These are phyloP conservation scores for Carallia brachiata DNA, from an alignment of 345 rosid species.

Conservation along the genomic window DNA sequence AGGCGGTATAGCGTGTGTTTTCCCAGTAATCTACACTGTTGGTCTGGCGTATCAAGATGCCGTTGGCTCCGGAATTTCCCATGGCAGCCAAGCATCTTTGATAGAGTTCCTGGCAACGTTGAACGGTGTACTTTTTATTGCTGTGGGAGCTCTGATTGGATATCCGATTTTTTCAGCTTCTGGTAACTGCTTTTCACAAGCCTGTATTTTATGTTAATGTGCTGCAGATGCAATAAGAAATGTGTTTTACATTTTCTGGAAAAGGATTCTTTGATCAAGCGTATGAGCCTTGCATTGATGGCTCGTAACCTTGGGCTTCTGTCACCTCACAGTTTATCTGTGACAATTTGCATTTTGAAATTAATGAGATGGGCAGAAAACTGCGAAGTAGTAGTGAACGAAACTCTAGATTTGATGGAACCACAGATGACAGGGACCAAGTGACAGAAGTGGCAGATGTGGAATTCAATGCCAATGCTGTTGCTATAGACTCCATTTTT, in stretches of 20 bases:
- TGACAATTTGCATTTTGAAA: too few species aligned
- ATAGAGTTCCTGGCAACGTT: constrained; percentile 46
- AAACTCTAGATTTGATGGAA: too few species aligned
- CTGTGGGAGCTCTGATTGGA: constrained; percentile 65
- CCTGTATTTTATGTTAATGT: not conserved
- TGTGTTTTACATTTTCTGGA: not conserved
- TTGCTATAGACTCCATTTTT: too few species aligned
- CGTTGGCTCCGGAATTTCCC: constrained; percentile 36
- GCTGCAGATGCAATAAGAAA: not conserved
- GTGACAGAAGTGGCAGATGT: too few species aligned
- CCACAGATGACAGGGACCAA: too few species aligned
- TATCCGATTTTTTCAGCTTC: constrained; percentile 78
- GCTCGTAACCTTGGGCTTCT: too few species aligned
- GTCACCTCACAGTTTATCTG: too few species aligned
- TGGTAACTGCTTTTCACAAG: constrained; percentile 37
- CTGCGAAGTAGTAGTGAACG: too few species aligned
- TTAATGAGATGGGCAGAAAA: too few species aligned
- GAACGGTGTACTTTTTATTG: constrained; percentile 62
- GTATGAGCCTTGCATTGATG: too few species aligned
- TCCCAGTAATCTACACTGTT: constrained; percentile 58
- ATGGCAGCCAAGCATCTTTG: constrained; percentile 40
- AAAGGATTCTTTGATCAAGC: too few species aligned
- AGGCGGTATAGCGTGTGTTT: constrained; percentile 57
- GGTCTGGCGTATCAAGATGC: constrained; percentile 59
- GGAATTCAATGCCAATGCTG: too few species aligned